phyloP scores from a whole-genome alignment of 768 basidiomycete genomes.

The Collybia nuda region DNA sequence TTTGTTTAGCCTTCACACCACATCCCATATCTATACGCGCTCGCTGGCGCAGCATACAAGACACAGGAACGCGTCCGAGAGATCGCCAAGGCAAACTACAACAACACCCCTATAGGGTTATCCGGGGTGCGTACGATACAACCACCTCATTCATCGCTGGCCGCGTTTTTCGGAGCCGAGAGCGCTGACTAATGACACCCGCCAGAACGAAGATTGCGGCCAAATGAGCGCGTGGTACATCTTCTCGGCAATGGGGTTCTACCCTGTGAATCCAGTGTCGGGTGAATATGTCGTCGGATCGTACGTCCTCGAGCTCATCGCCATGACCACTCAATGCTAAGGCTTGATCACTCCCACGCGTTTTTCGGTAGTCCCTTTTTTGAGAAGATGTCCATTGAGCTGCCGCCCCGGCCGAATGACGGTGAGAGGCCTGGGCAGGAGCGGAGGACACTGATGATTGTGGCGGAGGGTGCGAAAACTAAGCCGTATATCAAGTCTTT shows the following conservation, averaged over 20 bases:
- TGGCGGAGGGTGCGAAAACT: conserved; percentile 53
- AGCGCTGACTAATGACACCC: not conserved
- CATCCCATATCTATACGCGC: conserved; percentile 79
- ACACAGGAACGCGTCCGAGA: conserved; percentile 70
- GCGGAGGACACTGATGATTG: conserved; percentile 44
- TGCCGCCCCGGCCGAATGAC: conserved; percentile 37
- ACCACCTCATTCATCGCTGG: not conserved
- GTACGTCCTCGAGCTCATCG: conserved; percentile 40
- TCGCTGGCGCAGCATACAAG: conserved; percentile 70
- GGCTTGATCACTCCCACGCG: too few species aligned
- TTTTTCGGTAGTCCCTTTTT: conserved; percentile 41
- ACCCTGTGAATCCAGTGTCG: conserved; percentile 81
- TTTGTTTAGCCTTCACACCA: conserved; percentile 72
- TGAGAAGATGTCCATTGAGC: conserved; percentile 50
- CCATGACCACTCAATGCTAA: not conserved
- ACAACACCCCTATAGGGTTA: conserved; percentile 65
- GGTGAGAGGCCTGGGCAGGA: not conserved
- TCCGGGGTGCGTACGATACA: conserved; percentile 58
- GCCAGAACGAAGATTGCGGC: conserved; percentile 84
- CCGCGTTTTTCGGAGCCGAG: not conserved
- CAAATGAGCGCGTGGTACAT: conserved; percentile 92
- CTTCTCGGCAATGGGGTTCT: conserved; percentile 81
- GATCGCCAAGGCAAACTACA: conserved; percentile 65
- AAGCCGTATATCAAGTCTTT: conserved; percentile 64
- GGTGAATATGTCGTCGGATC: conserved; percentile 76